Conservation (phyloP, 768 basidiomycete species). For the Nidula microcarpa region DNA sequence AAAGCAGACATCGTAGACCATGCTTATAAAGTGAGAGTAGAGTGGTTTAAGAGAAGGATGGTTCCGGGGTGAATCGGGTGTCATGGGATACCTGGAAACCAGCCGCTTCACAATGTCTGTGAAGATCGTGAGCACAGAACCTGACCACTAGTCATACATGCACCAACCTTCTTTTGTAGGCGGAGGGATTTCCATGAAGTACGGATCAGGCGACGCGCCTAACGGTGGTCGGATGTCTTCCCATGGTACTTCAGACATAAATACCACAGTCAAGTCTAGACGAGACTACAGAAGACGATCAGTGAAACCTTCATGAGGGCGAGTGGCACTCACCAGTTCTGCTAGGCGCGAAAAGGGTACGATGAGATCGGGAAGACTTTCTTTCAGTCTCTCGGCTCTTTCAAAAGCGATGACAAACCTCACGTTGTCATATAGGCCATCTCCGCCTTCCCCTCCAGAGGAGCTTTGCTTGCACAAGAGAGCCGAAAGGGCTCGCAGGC, state of each 20-base stretch:
- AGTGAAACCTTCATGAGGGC: neutral
- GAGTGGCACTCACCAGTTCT: conserved; percentile 53
- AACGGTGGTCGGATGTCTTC: conserved; percentile 66
- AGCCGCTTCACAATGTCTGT: conserved; percentile 32
- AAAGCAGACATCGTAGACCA: conserved; percentile 58
- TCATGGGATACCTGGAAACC: conserved; percentile 24
- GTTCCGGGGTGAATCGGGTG: conserved; percentile 29
- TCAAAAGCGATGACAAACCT: conserved; percentile 64
- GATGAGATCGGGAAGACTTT: conserved; percentile 58
- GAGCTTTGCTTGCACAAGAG: conserved; percentile 12
- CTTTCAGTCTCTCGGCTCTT: conserved; percentile 63
- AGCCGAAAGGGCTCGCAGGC: conserved; percentile 40
- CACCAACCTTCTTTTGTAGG: conserved; percentile 54
- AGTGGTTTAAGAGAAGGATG: conserved; percentile 54
- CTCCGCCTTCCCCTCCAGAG: conserved; percentile 9
- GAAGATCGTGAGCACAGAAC: no score
- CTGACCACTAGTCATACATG: no score
- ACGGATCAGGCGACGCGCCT: conserved; percentile 73
- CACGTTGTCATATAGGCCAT: conserved; percentile 25
- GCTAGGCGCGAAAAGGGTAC: conserved; percentile 69
- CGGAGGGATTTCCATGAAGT: conserved; percentile 53
- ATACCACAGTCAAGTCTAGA: conserved; percentile 55
- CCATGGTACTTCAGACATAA: conserved; percentile 68
- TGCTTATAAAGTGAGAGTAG: conserved; percentile 59
- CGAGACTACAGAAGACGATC: conserved; percentile 38